Conservation (phyloP, 441 rosid genomes). For the Breynia disticha region DNA sequence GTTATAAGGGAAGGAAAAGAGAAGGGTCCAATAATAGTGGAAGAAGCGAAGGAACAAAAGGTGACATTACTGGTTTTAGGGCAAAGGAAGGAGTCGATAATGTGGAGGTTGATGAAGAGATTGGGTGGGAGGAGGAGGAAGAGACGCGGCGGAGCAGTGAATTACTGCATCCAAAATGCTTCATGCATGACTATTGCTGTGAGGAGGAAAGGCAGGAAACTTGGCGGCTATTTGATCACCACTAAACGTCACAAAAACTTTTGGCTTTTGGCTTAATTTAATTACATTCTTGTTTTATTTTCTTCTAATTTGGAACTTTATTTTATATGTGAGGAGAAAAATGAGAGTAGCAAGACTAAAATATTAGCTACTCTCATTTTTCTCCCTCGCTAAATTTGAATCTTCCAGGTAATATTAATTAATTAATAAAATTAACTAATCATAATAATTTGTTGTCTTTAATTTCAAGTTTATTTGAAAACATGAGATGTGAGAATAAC, state of each 20-base stretch:
- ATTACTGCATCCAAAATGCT: conserved; percentile 71
- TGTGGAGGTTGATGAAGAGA: conserved; percentile 56
- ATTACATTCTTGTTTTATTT: neutral
- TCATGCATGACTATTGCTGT: conserved; percentile 77
- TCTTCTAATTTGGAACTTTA: neutral
- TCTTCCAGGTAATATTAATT: too few relatives aligned
- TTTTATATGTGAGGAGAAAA: neutral
- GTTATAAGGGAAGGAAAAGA: conserved; percentile 55
- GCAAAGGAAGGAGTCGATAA: conserved; percentile 49
- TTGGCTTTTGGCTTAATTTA: conserved; percentile 74
- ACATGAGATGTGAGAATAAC: too few relatives aligned
- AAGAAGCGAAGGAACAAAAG: conserved; percentile 51
- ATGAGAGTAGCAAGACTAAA: too few relatives aligned
- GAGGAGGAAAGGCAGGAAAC: conserved; percentile 64
- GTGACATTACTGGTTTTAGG: conserved; percentile 68
- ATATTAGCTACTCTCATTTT: too few relatives aligned
- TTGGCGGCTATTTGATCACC: conserved; percentile 84
- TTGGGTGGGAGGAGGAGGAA: conserved; percentile 35
- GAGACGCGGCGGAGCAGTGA: conserved; percentile 30
- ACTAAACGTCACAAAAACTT: conserved; percentile 79
- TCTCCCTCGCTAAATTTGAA: too few relatives aligned
- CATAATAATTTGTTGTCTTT: too few relatives aligned
- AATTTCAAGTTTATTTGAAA: too few relatives aligned
- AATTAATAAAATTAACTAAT: too few relatives aligned
- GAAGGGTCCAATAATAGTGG: conserved; percentile 56